Evolutionary conservation across 441 rosid species (phyloP).

Genomic region (Hura crepitans): DNA sequence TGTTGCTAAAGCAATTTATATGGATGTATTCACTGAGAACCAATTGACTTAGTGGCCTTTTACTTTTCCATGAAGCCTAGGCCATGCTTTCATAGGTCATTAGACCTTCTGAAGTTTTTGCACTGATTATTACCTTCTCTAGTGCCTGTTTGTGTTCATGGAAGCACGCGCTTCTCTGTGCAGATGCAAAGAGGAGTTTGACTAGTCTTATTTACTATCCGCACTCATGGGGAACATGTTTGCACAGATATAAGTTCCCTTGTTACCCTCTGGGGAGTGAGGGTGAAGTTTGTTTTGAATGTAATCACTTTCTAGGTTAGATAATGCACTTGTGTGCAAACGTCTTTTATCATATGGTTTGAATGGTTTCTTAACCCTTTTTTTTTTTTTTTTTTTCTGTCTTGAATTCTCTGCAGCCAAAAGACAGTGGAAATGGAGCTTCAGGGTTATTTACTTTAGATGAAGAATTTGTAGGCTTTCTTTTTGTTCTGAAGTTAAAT

Average conservation of each 20-base stretch:
- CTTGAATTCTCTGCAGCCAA: constrained; percentile 46
- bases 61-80: not conserved
- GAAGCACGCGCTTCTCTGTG: too few species aligned
- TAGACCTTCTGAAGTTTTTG: not conserved
- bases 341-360: not conserved
- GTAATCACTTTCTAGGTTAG: not conserved
- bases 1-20: constrained; percentile 10
- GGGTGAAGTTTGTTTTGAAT: constrained; percentile 1
- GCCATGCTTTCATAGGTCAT: not conserved
- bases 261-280: not conserved
- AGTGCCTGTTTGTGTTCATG: too few species aligned
- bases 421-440: constrained; percentile 54
- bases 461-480: constrained; percentile 56
- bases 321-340: too few species aligned
- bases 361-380: constrained; percentile 17
- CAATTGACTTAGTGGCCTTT: not conserved
- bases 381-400: constrained; percentile 12
- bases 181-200: too few species aligned
- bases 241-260: not conserved
- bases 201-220: too few species aligned
- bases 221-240: not conserved
- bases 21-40: not conserved
- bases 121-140: too few species aligned
- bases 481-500: constrained; percentile 76
- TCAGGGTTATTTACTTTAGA: constrained; percentile 63